phyloP scores from a whole-genome alignment of 2,329 filamentous ascomycete species.

The Pseudocercospora fijiensis region DNA sequence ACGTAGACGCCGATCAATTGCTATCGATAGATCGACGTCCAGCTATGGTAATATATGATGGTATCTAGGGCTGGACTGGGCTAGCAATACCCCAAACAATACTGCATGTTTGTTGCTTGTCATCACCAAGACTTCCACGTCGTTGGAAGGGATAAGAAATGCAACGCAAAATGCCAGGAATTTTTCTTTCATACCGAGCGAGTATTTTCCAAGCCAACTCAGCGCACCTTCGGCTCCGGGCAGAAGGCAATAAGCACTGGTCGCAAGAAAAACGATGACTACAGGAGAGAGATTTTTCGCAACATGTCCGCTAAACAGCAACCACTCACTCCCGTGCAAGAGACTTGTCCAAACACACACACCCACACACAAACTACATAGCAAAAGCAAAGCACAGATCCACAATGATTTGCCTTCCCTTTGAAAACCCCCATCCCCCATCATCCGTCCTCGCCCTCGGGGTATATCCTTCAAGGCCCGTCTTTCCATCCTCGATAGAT shows the following conservation, averaged over 20 bases:
- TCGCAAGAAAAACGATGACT: not conserved
- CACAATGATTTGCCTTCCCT: not conserved
- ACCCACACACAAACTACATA: not conserved
- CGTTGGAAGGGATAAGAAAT: not conserved
- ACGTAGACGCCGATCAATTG: not conserved
- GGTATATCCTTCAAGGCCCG: conserved; percentile 10
- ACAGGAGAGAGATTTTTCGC: not conserved
- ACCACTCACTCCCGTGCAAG: not conserved
- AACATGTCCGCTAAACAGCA: conserved; percentile 5
- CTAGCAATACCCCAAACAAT: too few species aligned
- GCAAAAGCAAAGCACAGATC: not conserved
- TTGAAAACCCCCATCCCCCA: not conserved
- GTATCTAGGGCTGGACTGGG: too few species aligned
- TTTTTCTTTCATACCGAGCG: not conserved
- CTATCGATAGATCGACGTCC: too few species aligned
- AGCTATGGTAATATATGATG: too few species aligned
- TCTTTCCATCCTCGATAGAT: not conserved
- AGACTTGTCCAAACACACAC: not conserved
- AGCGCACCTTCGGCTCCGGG: conserved; percentile 5
- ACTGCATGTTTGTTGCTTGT: too few species aligned
- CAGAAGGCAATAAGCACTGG: not conserved
- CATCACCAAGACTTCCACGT: not conserved
- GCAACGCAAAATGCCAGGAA: not conserved
- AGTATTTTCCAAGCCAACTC: not conserved
- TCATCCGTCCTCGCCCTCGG: not conserved